These are phyloP conservation scores for Phytophthora quininea DNA, from an alignment of 352 stramenopile species.

Conservation along the genomic window DNA sequence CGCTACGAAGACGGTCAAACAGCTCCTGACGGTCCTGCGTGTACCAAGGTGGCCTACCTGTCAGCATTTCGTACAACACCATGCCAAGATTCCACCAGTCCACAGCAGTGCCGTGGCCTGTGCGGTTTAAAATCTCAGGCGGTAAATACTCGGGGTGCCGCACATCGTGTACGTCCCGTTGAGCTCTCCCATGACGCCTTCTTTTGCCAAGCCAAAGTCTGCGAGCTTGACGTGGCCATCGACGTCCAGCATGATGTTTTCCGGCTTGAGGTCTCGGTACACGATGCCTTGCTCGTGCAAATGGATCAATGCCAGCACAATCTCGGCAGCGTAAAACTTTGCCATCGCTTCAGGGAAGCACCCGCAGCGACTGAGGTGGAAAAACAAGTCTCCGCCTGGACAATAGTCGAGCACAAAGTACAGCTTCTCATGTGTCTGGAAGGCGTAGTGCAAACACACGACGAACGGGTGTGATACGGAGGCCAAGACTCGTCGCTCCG, in stretches of 20 bases:
- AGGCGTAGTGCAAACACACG: slow-evolving; percentile 88
- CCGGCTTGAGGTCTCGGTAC: slow-evolving; percentile 84
- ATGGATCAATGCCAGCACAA: slow-evolving; percentile 85
- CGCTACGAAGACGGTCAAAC: slow-evolving; percentile 69
- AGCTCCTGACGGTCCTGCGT: slow-evolving; percentile 81
- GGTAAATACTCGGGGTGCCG: slow-evolving; percentile 87
- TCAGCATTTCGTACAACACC: slow-evolving; percentile 87
- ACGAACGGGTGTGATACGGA: slow-evolving; percentile 88
- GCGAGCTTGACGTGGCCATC: slow-evolving; percentile 84
- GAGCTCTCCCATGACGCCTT: slow-evolving; percentile 74
- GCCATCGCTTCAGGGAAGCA: slow-evolving; percentile 86
- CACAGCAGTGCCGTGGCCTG: slow-evolving; percentile 80
- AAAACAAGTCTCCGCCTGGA: slow-evolving; percentile 62
- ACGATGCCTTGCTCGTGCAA: slow-evolving; percentile 87
- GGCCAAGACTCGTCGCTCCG: slow-evolving; percentile 82
- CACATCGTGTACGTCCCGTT: slow-evolving; percentile 87
- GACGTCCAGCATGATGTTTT: slow-evolving; percentile 90
- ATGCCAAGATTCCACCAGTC: slow-evolving; percentile 89
- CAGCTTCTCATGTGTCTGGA: slow-evolving; percentile 85
- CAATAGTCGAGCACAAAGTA: slow-evolving; percentile 76
- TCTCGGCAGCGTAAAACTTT: slow-evolving; percentile 86
- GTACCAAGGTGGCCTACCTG: slow-evolving; percentile 78
- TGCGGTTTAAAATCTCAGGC: slow-evolving; percentile 83
- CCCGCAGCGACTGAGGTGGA: slow-evolving; percentile 74
- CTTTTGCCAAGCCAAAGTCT: slow-evolving; percentile 83